These are phyloP conservation scores for Tympanopsis confertula DNA, from an alignment of 2,329 filamentous ascomycete genomes.

Conservation along the genomic window DNA sequence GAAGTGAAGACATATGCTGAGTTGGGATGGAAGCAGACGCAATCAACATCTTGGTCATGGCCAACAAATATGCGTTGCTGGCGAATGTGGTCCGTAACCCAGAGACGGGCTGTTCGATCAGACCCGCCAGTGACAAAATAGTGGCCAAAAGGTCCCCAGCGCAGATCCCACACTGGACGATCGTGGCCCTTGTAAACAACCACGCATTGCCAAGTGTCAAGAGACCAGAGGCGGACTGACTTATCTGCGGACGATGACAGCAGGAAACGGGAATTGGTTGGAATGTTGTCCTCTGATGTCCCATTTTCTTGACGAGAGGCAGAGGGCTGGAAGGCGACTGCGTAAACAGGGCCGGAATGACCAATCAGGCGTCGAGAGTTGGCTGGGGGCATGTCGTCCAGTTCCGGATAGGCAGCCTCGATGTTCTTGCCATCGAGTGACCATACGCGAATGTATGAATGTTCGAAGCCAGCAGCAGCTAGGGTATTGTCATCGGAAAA, in stretches of 20 bases:
- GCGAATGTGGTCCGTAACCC: constrained; percentile 51
- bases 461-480: constrained; percentile 47
- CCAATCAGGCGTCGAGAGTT: constrained; percentile 53
- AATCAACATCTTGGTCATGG: constrained; percentile 54
- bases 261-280: constrained; percentile 43
- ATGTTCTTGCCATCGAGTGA: constrained; percentile 48
- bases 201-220: constrained; percentile 50
- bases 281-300: constrained; percentile 27
- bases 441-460: constrained; percentile 58
- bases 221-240: constrained; percentile 51
- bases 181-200: constrained; percentile 55
- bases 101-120: constrained; percentile 51
- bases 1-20: constrained; percentile 54
- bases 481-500: constrained; percentile 53
- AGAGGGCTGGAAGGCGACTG: constrained; percentile 50
- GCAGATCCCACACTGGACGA: constrained; percentile 51
- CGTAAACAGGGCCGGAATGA: constrained; percentile 51
- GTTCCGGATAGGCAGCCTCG: constrained; percentile 32
- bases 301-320: constrained; percentile 30
- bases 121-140: constrained; percentile 50
- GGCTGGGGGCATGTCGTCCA: constrained; percentile 28
- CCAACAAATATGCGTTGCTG: constrained; percentile 52
- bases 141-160: constrained; percentile 53
- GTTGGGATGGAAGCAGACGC: constrained; percentile 53
- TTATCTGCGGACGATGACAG: constrained; percentile 53